phyloP scores from a whole-genome alignment of 2,329 filamentous ascomycete species.

The Penicillium sp. region DNA sequence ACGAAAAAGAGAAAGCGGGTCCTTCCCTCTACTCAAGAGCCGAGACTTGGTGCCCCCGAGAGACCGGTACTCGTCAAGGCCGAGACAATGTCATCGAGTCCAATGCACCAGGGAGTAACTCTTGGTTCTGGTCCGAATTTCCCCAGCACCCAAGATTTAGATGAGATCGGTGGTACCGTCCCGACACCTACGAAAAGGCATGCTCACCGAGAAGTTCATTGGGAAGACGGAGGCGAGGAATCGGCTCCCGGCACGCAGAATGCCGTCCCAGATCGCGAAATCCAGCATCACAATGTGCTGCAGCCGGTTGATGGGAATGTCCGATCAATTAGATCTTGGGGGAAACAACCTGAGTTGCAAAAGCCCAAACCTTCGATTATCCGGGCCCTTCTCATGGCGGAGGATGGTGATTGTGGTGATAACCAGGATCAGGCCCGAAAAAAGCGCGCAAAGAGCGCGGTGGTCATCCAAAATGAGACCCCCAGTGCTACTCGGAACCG shows the following conservation, averaged over 20 bases:
- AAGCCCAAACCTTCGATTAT: conserved; percentile 33
- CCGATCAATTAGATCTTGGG: conserved; percentile 7
- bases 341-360: conserved; percentile 41
- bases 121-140: conserved; percentile 32
- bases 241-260: background rate
- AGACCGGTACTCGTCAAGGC: conserved; percentile 42
- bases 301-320: conserved; percentile 41
- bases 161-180: conserved; percentile 53
- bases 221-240: conserved; percentile 4
- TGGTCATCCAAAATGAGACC: background rate
- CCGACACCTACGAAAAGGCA: conserved; percentile 50
- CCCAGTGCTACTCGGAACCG: conserved; percentile 27
- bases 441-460: background rate
- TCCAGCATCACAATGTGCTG: conserved; percentile 27
- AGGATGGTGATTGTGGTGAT: conserved; percentile 54
- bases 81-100: conserved; percentile 45
- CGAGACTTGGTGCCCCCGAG: conserved; percentile 19
- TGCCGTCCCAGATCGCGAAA: background rate
- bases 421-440: background rate
- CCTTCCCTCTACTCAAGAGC: conserved; percentile 3
- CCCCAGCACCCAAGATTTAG: conserved; percentile 67
- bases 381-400: conserved; percentile 52
- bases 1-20: conserved; percentile 34
- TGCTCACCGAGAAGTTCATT: conserved; percentile 14
- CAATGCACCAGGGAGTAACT: conserved; percentile 25